These are phyloP conservation scores for Powellomyces hirtus DNA, from an alignment of 192 early-diverging fungal genomes.

Conservation along the genomic window DNA sequence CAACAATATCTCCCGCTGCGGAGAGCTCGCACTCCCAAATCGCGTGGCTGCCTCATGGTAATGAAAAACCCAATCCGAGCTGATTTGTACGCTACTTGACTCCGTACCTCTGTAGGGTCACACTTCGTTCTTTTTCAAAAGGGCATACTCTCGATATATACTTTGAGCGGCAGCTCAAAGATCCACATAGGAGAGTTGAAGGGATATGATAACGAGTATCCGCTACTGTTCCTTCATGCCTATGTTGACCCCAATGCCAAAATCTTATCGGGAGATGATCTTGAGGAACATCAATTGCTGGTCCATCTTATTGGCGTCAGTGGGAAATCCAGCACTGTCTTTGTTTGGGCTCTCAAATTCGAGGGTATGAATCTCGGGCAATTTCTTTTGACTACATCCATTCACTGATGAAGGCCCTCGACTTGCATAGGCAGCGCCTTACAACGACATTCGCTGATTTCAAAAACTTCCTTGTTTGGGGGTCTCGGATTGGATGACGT, in stretches of 20 bases:
- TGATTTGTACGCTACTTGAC: background rate
- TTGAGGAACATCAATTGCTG: background rate
- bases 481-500: background rate
- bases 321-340: background rate
- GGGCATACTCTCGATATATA: background rate
- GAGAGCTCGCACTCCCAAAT: background rate
- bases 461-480: background rate
- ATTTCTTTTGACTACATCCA: background rate
- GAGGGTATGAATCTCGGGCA: no score
- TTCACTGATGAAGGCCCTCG: background rate
- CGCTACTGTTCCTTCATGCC: constrained; percentile 15
- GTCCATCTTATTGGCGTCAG: constrained; percentile 20
- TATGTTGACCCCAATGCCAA: constrained; percentile 19
- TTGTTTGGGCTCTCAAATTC: constrained; percentile 9
- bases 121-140: background rate
- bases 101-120: background rate
- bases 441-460: background rate
- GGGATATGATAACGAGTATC: constrained; percentile 1
- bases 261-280: background rate
- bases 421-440: background rate
- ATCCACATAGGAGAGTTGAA: background rate
- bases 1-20: background rate
- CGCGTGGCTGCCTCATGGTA: constrained; percentile 20
- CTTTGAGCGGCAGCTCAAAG: background rate
- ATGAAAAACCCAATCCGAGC: background rate